Percentiles rank a stretch among this genome's conserved stretches.
Evolutionary conservation across 164 flowering plant genomes (phyloP).

Genomic region (Aristolochia californica): DNA sequence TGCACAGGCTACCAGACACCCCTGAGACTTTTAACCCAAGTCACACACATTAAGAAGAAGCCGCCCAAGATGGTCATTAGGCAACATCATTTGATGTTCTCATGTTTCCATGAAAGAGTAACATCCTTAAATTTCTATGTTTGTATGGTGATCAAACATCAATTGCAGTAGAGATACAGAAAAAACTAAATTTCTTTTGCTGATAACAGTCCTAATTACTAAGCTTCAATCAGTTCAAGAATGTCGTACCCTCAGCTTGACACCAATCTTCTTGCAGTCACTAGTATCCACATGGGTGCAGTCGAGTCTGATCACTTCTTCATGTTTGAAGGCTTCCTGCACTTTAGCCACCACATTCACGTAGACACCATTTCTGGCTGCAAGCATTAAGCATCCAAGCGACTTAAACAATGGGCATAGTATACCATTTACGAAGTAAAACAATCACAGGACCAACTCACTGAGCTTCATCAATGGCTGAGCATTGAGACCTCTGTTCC

Average conservation of each 20-base stretch:
- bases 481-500: slow-evolving; percentile 58
- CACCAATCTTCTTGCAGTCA: slow-evolving; percentile 88
- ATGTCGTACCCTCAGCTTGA: slow-evolving; percentile 59
- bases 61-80: too few species aligned
- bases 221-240: neutral
- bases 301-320: slow-evolving; percentile 77
- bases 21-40: too few species aligned
- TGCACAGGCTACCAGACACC: too few species aligned
- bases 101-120: too few species aligned
- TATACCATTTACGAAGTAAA: neutral
- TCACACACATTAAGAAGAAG: too few species aligned
- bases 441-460: slow-evolving; percentile 21
- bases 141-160: too few species aligned
- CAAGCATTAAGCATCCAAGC: slow-evolving; percentile 3
- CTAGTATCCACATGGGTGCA: slow-evolving; percentile 64
- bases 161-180: neutral
- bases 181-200: neutral
- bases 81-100: too few species aligned
- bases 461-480: slow-evolving; percentile 72
- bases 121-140: too few species aligned
- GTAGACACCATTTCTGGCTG: slow-evolving; percentile 91
- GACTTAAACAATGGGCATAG: neutral
- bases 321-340: slow-evolving; percentile 59
- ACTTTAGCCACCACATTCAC: slow-evolving; percentile 72
- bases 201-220: neutral